Evolutionary conservation across 352 stramenopile genomes (phyloP), one percentile per base, ranked within the genome.

Genomic region (Pythium pyrilobum): DNA sequence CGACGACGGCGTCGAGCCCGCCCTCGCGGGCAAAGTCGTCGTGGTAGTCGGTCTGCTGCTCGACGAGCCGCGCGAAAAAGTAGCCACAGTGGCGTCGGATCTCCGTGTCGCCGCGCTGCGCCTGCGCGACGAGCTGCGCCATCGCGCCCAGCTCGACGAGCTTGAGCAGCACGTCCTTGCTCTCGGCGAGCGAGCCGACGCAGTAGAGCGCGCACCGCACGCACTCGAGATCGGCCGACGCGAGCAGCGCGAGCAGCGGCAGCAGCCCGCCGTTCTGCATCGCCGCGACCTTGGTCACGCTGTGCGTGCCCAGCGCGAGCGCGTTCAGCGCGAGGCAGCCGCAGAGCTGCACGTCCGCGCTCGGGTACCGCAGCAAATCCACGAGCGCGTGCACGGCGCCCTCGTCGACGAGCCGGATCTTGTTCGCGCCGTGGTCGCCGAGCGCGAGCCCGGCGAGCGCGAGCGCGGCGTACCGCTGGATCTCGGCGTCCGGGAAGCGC

Each of bases 401-500:
- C 55, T 97, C 82, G 52, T 98, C 83, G 6, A 98, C 76, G 58
- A 98, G 71, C 20, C 89, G 77, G 9, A 96, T 57, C 69, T 98
- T 98, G 71, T 97, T 96, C 51, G 83, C 81, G n/a, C 81, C 81
- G 54, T 97, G 85, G 54, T 90, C 91, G 24, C 95, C 96, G 1
- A 99, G 69, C 1, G 85, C 89, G 21, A 99, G 66, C 21, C 85
- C 95, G 15, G 95, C 93, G 8, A 98, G 66, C 15, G 94, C 82
- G 43, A 98, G 73, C 6, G 91, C 85, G 13, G 95, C 94, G 48
- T 97, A 98, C 3, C 93, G 79, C 71, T 99, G 94, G 54, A 99
- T 97, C 65, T 98, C 89, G 10, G 94, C 74, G 54, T 99, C 94
- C 5, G 94, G 95, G 59, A 98, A 98, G 18, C 94, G 76, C 9